phyloP scores from a whole-genome alignment of 176 grass and related monocot species.

The Bolboschoenus planiculmis region DNA sequence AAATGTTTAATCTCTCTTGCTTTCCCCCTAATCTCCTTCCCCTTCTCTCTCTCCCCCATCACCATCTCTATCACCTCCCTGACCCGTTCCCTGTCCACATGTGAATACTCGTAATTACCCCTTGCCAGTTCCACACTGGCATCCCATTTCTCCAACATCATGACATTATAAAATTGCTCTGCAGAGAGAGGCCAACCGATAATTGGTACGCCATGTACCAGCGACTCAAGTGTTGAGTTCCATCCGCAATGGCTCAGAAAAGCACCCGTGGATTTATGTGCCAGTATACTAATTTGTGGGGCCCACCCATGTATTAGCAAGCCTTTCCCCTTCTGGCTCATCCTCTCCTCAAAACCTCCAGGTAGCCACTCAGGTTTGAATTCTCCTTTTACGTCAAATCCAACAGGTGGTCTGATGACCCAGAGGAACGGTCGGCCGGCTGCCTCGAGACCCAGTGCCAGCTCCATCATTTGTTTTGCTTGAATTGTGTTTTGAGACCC shows the following conservation, averaged over 20 bases:
- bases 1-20: conserved; percentile 16
- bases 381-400: conserved; percentile 28
- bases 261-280: conserved; percentile 23
- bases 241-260: conserved; percentile 41
- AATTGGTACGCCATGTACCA: conserved; percentile 28
- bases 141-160: conserved; percentile 25
- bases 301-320: conserved; percentile 26
- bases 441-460: conserved; percentile 28
- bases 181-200: conserved; percentile 38
- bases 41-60: conserved; percentile 24
- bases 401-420: conserved; percentile 29
- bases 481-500: conserved; percentile 36
- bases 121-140: conserved; percentile 27
- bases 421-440: conserved; percentile 24
- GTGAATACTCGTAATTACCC: conserved; percentile 22
- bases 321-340: conserved; percentile 7
- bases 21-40: conserved; percentile 20
- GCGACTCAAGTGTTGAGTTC: conserved; percentile 29
- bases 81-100: conserved; percentile 9
- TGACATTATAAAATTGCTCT: conserved; percentile 30
- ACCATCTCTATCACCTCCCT: conserved; percentile 24
- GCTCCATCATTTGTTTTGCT: conserved; percentile 31
- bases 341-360: conserved; percentile 26
- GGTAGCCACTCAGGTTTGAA: conserved; percentile 34
- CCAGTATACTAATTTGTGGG: conserved; percentile 32